These are phyloP conservation scores for Atkinsonella texensis DNA, from an alignment of 2,329 filamentous ascomycete species.

Conservation along the genomic window DNA sequence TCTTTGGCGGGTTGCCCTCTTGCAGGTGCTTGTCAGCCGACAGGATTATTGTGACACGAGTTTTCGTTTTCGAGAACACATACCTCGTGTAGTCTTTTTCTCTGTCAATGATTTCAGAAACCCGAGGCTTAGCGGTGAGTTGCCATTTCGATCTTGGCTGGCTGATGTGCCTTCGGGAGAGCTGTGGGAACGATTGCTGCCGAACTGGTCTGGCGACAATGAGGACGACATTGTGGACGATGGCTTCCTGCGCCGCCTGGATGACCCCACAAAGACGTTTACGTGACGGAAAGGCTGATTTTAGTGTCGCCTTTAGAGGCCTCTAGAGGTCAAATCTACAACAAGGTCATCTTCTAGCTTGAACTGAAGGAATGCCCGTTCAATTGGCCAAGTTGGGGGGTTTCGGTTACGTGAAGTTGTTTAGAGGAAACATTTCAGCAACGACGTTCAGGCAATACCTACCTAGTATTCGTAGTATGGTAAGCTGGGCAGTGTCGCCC, in stretches of 20 bases:
- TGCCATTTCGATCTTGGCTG: slow-evolving; percentile 25
- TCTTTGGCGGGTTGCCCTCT: slow-evolving; percentile 81
- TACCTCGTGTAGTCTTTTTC: slow-evolving; percentile 70
- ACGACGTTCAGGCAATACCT: too few relatives aligned
- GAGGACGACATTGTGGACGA: slow-evolving; percentile 23
- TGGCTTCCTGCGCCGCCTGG: background rate
- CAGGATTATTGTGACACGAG: background rate
- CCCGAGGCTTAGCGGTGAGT: slow-evolving; percentile 38
- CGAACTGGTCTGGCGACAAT: slow-evolving; percentile 28
- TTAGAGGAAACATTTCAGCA: background rate
- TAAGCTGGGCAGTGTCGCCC: too few relatives aligned
- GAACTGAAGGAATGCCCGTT: too few relatives aligned
- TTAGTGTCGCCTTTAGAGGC: too few relatives aligned
- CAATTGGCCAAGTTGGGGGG: too few relatives aligned
- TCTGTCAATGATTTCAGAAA: slow-evolving; percentile 58
- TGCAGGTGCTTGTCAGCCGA: slow-evolving; percentile 3
- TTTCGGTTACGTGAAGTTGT: too few relatives aligned
- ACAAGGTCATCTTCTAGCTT: too few relatives aligned
- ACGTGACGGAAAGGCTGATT: background rate
- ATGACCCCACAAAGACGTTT: background rate
- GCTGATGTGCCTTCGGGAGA: slow-evolving; percentile 15
- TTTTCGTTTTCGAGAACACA: slow-evolving; percentile 3
- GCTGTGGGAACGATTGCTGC: slow-evolving; percentile 14
- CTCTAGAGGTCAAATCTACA: too few relatives aligned
- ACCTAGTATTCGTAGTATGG: too few relatives aligned